Percentiles rank a stretch among this genome's conserved stretches.
These are phyloP conservation scores for Yamadazyma epiphylla DNA, from an alignment of 1,139 yeast genomes.

Conservation along the genomic window DNA sequence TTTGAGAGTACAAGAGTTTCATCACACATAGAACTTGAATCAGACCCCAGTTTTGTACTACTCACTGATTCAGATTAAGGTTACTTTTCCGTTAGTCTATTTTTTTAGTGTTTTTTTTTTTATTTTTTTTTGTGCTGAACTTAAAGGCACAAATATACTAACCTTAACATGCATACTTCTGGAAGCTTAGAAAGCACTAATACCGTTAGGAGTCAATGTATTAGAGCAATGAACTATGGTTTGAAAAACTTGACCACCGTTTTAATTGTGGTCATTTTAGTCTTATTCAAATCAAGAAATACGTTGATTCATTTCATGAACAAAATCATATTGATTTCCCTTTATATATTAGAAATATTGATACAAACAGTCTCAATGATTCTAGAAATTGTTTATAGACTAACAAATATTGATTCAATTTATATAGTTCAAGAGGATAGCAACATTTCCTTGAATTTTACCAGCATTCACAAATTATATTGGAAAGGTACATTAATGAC, in stretches of 20 bases:
- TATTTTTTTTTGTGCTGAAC: too few relatives aligned
- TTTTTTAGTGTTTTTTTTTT: too few relatives aligned
- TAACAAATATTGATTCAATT: conserved; percentile 6
- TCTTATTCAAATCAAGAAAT: conserved; percentile 7
- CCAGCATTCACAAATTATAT: conserved; percentile 9
- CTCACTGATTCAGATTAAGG: too few relatives aligned
- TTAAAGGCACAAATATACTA: too few relatives aligned
- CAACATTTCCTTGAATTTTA: conserved; percentile 3
- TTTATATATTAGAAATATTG: conserved; percentile 7
- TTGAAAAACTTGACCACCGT: conserved; percentile 1
- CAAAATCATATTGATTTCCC: conserved; percentile 1
- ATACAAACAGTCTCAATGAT: conserved; percentile 4
- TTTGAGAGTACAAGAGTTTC: too few relatives aligned
- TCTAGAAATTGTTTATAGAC: conserved; percentile 5
- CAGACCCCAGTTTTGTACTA: too few relatives aligned
- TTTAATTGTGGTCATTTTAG: conserved; percentile 1
- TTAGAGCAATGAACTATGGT: too few relatives aligned
- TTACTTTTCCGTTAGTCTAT: too few relatives aligned
- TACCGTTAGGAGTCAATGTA: too few relatives aligned
- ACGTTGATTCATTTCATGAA: conserved; percentile 2
- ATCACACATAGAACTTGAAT: too few relatives aligned
- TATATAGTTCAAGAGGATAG: conserved; percentile 4
- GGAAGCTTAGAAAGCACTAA: too few relatives aligned
- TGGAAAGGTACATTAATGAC: conserved; percentile 8
- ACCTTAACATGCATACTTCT: too few relatives aligned